Percentiles rank a stretch among this genome's conserved stretches.
These are phyloP conservation scores for Myxozyma melibiosi DNA, from an alignment of 805 yeast species.

Conservation along the genomic window DNA sequence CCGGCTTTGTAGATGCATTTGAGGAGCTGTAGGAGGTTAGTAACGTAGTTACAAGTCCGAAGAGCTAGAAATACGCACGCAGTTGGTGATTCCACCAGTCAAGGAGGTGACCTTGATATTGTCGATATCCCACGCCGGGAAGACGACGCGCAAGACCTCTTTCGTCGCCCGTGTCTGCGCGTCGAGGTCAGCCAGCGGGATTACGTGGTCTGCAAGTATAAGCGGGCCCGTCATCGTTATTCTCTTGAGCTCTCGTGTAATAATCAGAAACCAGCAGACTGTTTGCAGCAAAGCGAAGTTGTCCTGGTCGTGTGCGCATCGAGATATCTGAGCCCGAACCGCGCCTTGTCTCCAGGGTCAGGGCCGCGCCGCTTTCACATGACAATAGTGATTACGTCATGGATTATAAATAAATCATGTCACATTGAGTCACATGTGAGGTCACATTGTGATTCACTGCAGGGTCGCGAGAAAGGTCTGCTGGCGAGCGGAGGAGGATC, in stretches of 20 bases:
- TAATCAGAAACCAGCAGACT: neutral
- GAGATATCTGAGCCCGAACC: too few relatives aligned
- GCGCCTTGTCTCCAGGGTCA: neutral
- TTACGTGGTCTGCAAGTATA: conserved; percentile 6
- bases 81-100: conserved; percentile 31
- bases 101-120: conserved; percentile 15
- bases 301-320: conserved; percentile 14
- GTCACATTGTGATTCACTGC: neutral
- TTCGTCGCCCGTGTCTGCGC: conserved; percentile 16
- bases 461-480: neutral
- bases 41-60: neutral
- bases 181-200: conserved; percentile 19
- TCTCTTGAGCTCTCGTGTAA: neutral
- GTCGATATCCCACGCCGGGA: conserved; percentile 22
- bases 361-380: conserved; percentile 3
- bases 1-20: conserved; percentile 15
- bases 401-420: too few relatives aligned
- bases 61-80: conserved; percentile 13
- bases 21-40: conserved; percentile 12
- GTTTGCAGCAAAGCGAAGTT: too few relatives aligned
- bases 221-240: conserved; percentile 23
- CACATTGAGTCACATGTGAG: neutral
- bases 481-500: too few relatives aligned
- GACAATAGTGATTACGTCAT: neutral
- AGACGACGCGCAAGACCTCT: conserved; percentile 16